Evolutionary conservation across 495 filamentous ascomycete species (phyloP), one percentile per base, ranked within the genome.

Genomic region (Darksidea phi): DNA sequence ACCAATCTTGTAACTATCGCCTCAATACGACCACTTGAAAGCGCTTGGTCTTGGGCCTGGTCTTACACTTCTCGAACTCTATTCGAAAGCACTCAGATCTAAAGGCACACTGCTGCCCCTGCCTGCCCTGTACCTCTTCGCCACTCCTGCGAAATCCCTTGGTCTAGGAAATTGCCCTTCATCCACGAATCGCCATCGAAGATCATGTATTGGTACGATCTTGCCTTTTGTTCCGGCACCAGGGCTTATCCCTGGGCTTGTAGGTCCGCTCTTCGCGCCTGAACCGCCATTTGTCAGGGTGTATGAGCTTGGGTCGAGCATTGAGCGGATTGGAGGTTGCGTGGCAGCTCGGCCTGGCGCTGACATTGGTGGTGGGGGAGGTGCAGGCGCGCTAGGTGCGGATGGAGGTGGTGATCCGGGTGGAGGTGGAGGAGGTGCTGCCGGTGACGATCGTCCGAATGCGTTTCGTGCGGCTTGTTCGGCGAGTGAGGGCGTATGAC

Each of bases 51-150:
- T 32, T 32, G 28, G 28, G 10, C 28, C 28, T 10, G 28, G 28
- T 10, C 28, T 32, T 10, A 32, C 28, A 10, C 28, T 32, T 32
- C 28, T 32, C 28, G 28, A 4, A 32, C 28, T 10, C 28, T 61
- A 77, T 26, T 69, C 67, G 61, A 74, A 75, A 11, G 68, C 62
- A 59, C 78, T 82, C 70, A 98, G 75, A 77, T 98, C 89, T 69
- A 97, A 79, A 41, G 94, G 94, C 41, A 98, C 91, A 77, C 88
- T 96, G 74, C 90, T 96, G 21, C 90, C 93, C 70, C 92, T 82
- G 8, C 94, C 94, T 24, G 93, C 94, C 41, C 92, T 80, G 75
- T 98, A 98, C 66, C 84, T 82, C 70, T 88, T 89, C 34, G 77
- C 72, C 26, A 79, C 84, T 2, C 89, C 88, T 7, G 77, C 72